Evolutionary conservation across 495 filamentous ascomycete genomes (phyloP).

Genomic region (Penicillium samsonianum): DNA sequence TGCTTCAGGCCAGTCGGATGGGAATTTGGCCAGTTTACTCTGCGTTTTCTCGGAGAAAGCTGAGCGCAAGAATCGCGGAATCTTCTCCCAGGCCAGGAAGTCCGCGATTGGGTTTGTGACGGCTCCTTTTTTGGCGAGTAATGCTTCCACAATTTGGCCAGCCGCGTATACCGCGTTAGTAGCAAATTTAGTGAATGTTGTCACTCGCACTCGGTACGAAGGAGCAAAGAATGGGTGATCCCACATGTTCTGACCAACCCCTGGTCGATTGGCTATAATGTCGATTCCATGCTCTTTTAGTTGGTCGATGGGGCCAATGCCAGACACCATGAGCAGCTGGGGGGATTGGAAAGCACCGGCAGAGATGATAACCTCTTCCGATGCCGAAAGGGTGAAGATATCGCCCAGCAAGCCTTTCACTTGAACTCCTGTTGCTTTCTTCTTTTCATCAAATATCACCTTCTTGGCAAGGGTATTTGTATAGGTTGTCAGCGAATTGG

Average conservation of each 20-base stretch:
- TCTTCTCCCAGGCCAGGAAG: slow-evolving; percentile 52
- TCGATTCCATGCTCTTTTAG: slow-evolving; percentile 39
- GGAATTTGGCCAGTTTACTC: slow-evolving; percentile 35
- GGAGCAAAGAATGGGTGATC: slow-evolving; percentile 41
- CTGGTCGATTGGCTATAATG: slow-evolving; percentile 40
- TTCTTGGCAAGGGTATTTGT: slow-evolving; percentile 6
- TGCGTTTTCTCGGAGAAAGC: slow-evolving; percentile 25
- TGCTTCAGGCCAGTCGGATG: slow-evolving; percentile 60
- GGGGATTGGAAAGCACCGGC: slow-evolving; percentile 29
- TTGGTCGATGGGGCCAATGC: slow-evolving; percentile 41
- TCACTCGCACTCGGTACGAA: slow-evolving; percentile 24
- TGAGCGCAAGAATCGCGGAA: slow-evolving; percentile 36
- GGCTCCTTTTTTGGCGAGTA: slow-evolving; percentile 26
- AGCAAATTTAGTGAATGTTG: slow-evolving; percentile 23
- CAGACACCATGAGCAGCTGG: slow-evolving; percentile 52
- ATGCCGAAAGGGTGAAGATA: slow-evolving; percentile 34
- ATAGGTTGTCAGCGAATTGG: not conserved
- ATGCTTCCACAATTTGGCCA: slow-evolving; percentile 13
- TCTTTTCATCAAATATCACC: slow-evolving; percentile 5
- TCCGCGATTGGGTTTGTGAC: slow-evolving; percentile 43
- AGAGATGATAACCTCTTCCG: slow-evolving; percentile 50
- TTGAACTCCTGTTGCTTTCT: slow-evolving; percentile 12
- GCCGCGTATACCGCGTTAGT: slow-evolving; percentile 17
- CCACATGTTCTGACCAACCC: slow-evolving; percentile 52
- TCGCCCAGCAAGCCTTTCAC: slow-evolving; percentile 27